Conservation (phyloP, 495 filamentous ascomycete genomes). For the Recurvomyces mirabilis region DNA sequence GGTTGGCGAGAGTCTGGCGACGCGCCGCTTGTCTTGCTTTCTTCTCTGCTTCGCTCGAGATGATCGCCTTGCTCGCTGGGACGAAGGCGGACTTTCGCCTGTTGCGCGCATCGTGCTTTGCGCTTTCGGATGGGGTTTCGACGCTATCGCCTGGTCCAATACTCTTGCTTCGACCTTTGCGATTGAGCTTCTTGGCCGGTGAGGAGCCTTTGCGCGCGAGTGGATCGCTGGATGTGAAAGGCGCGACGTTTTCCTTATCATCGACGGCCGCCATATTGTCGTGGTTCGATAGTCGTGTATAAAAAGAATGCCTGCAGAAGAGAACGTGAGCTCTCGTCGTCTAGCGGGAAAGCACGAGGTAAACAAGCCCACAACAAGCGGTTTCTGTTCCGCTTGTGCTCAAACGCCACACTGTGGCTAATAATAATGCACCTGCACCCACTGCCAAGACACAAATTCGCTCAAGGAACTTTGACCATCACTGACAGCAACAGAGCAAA, state of each 20-base stretch:
- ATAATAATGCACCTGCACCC: too few relatives aligned
- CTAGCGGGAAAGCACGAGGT: too few relatives aligned
- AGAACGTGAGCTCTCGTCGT: too few relatives aligned
- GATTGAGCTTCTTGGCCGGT: constrained; percentile 12
- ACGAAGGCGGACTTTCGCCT: constrained; percentile 55
- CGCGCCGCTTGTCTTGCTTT: constrained; percentile 74
- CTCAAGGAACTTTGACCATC: too few relatives aligned
- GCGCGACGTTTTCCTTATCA: constrained; percentile 23
- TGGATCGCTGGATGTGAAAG: constrained; percentile 14
- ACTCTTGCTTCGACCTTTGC: constrained; percentile 84
- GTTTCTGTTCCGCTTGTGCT: too few relatives aligned
- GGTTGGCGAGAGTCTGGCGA: constrained; percentile 76
- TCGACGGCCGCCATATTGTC: constrained; percentile 9
- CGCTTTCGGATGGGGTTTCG: constrained; percentile 46
- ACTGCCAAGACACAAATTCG: too few relatives aligned
- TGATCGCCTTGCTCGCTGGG: constrained; percentile 61
- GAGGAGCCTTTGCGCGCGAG: constrained; percentile 9
- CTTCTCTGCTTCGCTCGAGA: constrained; percentile 56
- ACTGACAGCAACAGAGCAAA: too few relatives aligned
- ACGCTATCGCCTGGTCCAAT: constrained; percentile 86
- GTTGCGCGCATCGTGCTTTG: constrained; percentile 60
- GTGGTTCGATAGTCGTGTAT: too few relatives aligned
- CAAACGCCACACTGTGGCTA: too few relatives aligned
- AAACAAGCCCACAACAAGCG: too few relatives aligned
- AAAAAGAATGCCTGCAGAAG: too few relatives aligned